These are phyloP conservation scores for Chlorella ohadii DNA, from an alignment of 139 green algal species.

Conservation along the genomic window DNA sequence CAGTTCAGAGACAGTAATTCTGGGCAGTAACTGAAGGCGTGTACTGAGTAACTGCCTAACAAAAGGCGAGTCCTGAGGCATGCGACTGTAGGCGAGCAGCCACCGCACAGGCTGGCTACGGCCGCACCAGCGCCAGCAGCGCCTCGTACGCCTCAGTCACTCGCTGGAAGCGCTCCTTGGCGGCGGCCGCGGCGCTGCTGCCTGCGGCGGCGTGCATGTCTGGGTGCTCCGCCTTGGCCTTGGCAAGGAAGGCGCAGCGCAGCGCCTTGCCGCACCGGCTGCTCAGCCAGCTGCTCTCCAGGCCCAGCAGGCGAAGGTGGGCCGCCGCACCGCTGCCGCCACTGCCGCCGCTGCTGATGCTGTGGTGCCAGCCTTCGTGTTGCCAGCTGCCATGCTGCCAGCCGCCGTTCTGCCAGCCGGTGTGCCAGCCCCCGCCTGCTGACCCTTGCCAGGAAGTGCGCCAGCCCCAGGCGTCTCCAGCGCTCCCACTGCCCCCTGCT, in stretches of 20 bases:
- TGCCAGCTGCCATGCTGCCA: not conserved
- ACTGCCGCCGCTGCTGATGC: not conserved
- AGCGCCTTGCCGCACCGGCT: not conserved
- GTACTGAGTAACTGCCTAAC: no score
- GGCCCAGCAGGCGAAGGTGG: not conserved
- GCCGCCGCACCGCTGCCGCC: not conserved
- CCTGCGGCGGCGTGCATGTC: conserved; percentile 14
- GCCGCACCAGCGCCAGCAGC: conserved; percentile 2
- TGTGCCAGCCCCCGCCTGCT: not conserved
- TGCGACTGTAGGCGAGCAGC: not conserved
- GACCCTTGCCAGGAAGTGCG: not conserved
- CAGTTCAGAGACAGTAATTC: no score
- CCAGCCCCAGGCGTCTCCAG: not conserved
- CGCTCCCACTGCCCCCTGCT: not conserved
- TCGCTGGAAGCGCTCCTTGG: conserved; percentile 32
- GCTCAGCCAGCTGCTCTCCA: conserved; percentile 10
- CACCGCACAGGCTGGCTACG: not conserved
- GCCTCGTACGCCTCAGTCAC: conserved; percentile 27
- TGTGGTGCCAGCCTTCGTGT: not conserved
- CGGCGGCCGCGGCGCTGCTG: not conserved
- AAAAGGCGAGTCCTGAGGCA: no score
- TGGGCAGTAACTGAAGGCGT: no score
- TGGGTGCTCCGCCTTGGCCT: conserved; percentile 27
- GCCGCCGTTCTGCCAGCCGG: not conserved
- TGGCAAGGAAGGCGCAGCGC: not conserved